Conservation (phyloP, 1,139 yeast genomes). For the Ashbya aceris region DNA sequence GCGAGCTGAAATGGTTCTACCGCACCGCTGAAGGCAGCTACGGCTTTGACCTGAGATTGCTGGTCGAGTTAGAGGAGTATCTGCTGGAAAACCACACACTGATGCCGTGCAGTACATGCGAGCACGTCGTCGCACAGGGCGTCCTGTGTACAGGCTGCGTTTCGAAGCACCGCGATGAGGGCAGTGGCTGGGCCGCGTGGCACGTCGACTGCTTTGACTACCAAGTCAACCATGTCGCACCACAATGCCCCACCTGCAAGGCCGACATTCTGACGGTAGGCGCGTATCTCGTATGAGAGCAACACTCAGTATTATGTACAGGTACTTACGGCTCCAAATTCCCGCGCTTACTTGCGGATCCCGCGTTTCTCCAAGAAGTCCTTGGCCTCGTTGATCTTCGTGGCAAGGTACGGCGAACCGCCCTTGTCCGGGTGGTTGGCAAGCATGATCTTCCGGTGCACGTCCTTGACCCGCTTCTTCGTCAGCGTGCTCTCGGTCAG, state of each 20-base stretch:
- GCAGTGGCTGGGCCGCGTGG: conserved; percentile 13
- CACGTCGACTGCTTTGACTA: conserved; percentile 28
- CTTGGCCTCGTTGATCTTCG: conserved; percentile 94
- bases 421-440: conserved; percentile 97
- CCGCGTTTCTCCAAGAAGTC: conserved; percentile 76
- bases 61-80: conserved; percentile 23
- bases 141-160: conserved; percentile 16
- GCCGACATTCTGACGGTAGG: conserved; percentile 15
- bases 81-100: conserved; percentile 13
- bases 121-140: conserved; percentile 20
- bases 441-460: conserved; percentile 87
- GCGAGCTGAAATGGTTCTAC: conserved; percentile 25
- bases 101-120: conserved; percentile 18
- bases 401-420: conserved; percentile 91
- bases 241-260: conserved; percentile 18
- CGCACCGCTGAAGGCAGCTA: conserved; percentile 17
- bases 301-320: neutral
- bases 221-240: conserved; percentile 19
- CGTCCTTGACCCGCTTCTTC: conserved; percentile 75
- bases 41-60: conserved; percentile 21
- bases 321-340: neutral
- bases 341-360: conserved; percentile 13
- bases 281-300: conserved; percentile 17
- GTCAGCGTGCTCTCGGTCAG: conserved; percentile 71
- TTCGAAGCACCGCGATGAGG: neutral